Conservation (phyloP, 148 eudicot species). For the Agrostemma githago region DNA sequence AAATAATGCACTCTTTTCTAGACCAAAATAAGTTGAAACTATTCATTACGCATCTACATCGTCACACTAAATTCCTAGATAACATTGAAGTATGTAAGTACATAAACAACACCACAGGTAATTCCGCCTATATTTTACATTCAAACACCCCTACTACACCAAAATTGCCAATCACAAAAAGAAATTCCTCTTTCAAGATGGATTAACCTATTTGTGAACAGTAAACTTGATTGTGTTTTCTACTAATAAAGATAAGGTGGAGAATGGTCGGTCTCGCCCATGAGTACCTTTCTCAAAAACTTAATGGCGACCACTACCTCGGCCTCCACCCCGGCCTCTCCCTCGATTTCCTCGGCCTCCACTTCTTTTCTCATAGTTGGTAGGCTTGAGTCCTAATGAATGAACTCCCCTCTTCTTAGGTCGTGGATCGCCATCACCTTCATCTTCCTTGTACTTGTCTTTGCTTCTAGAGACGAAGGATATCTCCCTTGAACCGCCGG, state of each 20-base stretch:
- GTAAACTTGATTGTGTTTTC: neutral
- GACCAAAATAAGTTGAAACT: too few species aligned
- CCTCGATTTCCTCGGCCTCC: slow-evolving; percentile 53
- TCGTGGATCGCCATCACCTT: slow-evolving; percentile 43
- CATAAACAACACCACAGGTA: neutral
- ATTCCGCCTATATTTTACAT: neutral
- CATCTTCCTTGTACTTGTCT: slow-evolving; percentile 65
- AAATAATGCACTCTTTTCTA: too few species aligned
- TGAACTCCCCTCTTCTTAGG: slow-evolving; percentile 71
- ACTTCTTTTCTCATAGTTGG: slow-evolving; percentile 30
- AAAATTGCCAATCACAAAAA: too few species aligned
- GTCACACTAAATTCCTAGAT: neutral
- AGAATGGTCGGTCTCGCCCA: neutral
- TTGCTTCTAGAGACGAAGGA: slow-evolving; percentile 63
- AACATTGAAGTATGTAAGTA: neutral
- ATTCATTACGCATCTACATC: too few species aligned
- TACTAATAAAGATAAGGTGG: neutral
- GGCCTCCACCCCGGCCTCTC: slow-evolving; percentile 36
- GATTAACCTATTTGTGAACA: neutral
- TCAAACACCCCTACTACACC: neutral
- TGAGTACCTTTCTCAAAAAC: neutral
- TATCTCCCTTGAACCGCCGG: slow-evolving; percentile 86
- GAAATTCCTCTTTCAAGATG: neutral
- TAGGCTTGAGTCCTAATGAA: slow-evolving; percentile 64
- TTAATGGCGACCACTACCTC: slow-evolving; percentile 39